Base-by-base conservation (phyloP, 140 eudicot genomes). In the Anethum foeniculum region DNA sequence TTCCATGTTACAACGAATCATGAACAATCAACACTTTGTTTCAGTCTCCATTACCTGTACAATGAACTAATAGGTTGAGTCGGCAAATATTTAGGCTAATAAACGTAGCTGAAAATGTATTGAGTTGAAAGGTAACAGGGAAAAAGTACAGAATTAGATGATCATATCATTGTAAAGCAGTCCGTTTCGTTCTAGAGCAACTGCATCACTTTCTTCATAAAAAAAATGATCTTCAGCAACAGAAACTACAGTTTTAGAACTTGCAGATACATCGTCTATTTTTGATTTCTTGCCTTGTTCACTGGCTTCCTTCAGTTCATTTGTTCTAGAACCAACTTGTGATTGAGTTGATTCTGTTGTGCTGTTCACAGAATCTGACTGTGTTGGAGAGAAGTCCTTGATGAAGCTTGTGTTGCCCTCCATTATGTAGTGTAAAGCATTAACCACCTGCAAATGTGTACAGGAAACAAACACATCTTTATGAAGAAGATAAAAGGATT, bases 361-460 rank as follows among this genome's bases (percentile, higher is more conserved):
- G 39, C 79, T 30, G 38, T 48, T 48, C n/a, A 52, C 1, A 18
- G 80, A 77, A 44, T 65, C 82, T 44, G 82, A 79, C 19, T 41
- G 62, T n/a, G 82, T 28, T 16, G 82, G 82, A 36, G 82, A 79
- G 65, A 79, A 79, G 30, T 79, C 82, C 39, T 47, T 79, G 27
- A 79, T 80, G 74, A 48, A 76, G 34, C 81, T 82, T 84, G 89
- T 67, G 43, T 82, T 82, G 27, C 90, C 89, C 69, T 80, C 71
- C 60, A 84, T 82, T 23, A 88, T 84, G 83, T 78, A 80, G 38
- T 84, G 84, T 80, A 88, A 82, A 71, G 67, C 60, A 60, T 62
- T 38, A 46, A 80, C 91, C 81, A 88, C 91, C 89, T 88, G 68
- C 80, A 81, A 60, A n/a, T 60, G 69, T 60, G 34, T 25, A 9